Evolutionary conservation across 805 yeast genomes (phyloP), one percentile per base, ranked within the genome.

Genomic region (Hagleromyces aurorensis): DNA sequence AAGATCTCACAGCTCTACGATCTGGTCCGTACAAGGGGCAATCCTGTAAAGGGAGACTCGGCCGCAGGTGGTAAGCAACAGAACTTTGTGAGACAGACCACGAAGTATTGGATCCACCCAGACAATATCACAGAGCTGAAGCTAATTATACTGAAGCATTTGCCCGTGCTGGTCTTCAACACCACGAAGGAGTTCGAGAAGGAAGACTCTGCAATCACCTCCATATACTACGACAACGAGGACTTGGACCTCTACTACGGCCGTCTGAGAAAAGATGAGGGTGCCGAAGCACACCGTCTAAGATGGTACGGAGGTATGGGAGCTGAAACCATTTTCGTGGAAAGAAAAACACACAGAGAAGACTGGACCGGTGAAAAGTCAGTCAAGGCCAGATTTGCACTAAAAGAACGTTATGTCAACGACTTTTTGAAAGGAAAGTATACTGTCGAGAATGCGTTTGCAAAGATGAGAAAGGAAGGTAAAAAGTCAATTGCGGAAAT

Each of bases 311-410:
- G 99, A 54, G 96, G 96, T 33, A 91, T 91, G 98, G 69, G 71
- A 32, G 70, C 87, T 2, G 96, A 89, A 45, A 83, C 82, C 23
- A 83, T 89, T 33, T 91, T 91, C 41, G 94, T 89, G 27, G 99
- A 91, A 62, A 75, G 98, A 59, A 91, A 91, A 59, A 91, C 99
- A 5, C 98, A 91, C 55, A 74, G 98, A 59, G 98, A 91, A 60
- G 99, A 91, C 65, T 89, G 98, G 98, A 91, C 99, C 3, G 99
- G 99, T 46, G 98, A 91, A 59, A 89, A 89, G 61, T 84, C 96
- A n/a, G 98, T 91, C 42, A 91, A 91, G 62, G 97, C 97, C 4
- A 73, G 98, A 57, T 91, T 91, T 61, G 78, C 89, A 13, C 62
- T 91, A 43, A 91, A 87, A 57, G 98, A 91, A 57, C 84, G 80